Conservation (phyloP, 352 stramenopile species). For the Globisporangium radiosum region DNA sequence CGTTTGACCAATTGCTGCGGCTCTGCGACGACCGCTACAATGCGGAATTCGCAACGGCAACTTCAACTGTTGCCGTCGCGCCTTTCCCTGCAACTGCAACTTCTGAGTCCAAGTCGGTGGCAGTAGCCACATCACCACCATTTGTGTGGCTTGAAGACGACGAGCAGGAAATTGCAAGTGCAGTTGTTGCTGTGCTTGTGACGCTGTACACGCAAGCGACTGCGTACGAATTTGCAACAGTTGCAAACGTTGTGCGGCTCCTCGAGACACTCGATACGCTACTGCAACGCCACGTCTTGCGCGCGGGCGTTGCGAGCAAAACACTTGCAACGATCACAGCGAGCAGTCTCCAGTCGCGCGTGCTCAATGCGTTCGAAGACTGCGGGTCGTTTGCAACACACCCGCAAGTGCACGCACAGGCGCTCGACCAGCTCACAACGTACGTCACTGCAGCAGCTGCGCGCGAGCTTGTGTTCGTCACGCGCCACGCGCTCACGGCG, state of each 20-base stretch:
- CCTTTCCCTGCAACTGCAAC: too few species aligned
- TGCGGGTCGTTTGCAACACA: constrained; percentile 63
- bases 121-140: too few species aligned
- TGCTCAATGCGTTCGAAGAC: constrained; percentile 82
- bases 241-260: constrained; percentile 51
- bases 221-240: constrained; percentile 67
- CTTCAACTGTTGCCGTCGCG: too few species aligned
- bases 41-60: constrained; percentile 3
- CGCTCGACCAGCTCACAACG: constrained; percentile 58
- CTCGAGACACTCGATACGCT: constrained; percentile 58
- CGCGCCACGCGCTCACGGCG: constrained; percentile 62
- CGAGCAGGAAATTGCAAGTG: constrained; percentile 73
- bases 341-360: constrained; percentile 76
- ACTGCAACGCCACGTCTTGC: constrained; percentile 64
- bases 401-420: constrained; percentile 52
- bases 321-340: constrained; percentile 57
- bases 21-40: constrained; percentile 43
- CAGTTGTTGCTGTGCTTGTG: constrained; percentile 65
- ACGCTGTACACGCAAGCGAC: constrained; percentile 73
- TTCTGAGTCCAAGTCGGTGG: too few species aligned
- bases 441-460: constrained; percentile 45
- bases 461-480: constrained; percentile 69
- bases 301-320: constrained; percentile 19
- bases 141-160: constrained; percentile 38
- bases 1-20: constrained; percentile 52